Percentiles rank a stretch among this genome's conserved stretches.
Evolutionary conservation across 495 filamentous ascomycete species (phyloP).

Genomic region (Astrothelium macrocarpum): DNA sequence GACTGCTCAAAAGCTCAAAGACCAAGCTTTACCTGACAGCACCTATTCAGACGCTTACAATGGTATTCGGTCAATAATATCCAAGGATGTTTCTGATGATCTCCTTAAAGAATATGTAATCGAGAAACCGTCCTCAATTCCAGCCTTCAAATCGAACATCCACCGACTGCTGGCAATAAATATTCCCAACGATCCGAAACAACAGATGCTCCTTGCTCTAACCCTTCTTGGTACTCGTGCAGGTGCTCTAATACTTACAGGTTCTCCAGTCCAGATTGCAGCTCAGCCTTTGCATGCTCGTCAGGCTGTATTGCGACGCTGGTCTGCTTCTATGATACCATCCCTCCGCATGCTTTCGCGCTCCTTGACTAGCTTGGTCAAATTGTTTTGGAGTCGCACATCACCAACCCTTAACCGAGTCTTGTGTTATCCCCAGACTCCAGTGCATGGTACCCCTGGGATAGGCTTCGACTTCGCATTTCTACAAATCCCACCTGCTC

Average conservation of each 20-base stretch:
- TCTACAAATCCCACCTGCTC: slow-evolving; percentile 37
- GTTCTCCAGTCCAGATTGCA: slow-evolving; percentile 25
- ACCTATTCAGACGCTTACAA: slow-evolving; percentile 19
- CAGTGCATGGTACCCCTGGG: slow-evolving; percentile 50
- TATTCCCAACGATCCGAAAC: slow-evolving; percentile 19
- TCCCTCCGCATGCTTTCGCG: slow-evolving; percentile 22
- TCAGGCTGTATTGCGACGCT: slow-evolving; percentile 25
- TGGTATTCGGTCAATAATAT: slow-evolving; percentile 10
- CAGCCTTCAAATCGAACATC: slow-evolving; percentile 22
- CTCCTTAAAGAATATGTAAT: slow-evolving; percentile 20
- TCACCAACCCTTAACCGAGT: slow-evolving; percentile 48
- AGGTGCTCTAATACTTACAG: slow-evolving; percentile 28
- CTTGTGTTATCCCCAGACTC: slow-evolving; percentile 53
- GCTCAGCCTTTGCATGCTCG: slow-evolving; percentile 26
- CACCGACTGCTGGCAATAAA: slow-evolving; percentile 15
- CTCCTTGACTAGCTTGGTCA: slow-evolving; percentile 24
- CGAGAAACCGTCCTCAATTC: slow-evolving; percentile 23
- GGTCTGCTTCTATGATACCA: slow-evolving; percentile 24
- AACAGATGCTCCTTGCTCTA: slow-evolving; percentile 20
- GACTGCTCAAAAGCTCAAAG: slow-evolving; percentile 16
- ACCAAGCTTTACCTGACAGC: slow-evolving; percentile 21
- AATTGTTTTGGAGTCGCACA: slow-evolving; percentile 47
- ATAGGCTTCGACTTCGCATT: slow-evolving; percentile 49
- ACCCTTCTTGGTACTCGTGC: slow-evolving; percentile 26
- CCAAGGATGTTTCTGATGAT: slow-evolving; percentile 13